Percentiles rank a stretch among this genome's conserved stretches.
These are phyloP conservation scores for Blastomyces gilchristii DNA, from an alignment of 2,329 filamentous ascomycete genomes.

Conservation along the genomic window DNA sequence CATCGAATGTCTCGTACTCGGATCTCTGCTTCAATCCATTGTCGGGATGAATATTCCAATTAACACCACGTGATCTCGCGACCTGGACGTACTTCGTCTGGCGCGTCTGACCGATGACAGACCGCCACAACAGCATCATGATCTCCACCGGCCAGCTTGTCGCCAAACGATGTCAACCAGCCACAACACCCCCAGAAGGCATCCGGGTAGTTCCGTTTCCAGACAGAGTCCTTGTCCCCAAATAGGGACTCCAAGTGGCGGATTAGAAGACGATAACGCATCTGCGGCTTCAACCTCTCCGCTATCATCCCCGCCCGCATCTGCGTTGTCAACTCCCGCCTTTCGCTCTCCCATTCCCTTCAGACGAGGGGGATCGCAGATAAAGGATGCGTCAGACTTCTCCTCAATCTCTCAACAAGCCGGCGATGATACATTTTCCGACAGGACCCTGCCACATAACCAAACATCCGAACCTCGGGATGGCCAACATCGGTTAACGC, in stretches of 20 bases:
- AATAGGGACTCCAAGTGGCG: not conserved
- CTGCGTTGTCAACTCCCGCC: not conserved
- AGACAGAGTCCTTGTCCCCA: not conserved
- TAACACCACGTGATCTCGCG: constrained; percentile 7
- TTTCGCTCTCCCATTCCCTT: not conserved
- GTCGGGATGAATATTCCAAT: too few relatives aligned
- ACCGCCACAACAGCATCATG: not conserved
- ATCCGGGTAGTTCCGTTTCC: not conserved
- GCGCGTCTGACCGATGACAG: not conserved
- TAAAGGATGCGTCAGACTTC: not conserved
- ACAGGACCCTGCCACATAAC: not conserved
- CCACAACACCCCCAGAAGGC: not conserved
- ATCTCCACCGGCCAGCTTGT: not conserved
- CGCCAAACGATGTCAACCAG: not conserved
- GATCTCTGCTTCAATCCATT: too few relatives aligned
- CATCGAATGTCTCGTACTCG: too few relatives aligned
- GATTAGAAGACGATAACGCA: not conserved
- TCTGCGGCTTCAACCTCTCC: not conserved
- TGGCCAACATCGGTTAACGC: not conserved
- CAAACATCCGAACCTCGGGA: not conserved
- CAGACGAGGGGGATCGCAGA: not conserved
- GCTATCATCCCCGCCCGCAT: constrained; percentile 2
- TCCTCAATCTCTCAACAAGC: not conserved
- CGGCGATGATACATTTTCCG: not conserved
- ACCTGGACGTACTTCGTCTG: not conserved